phyloP scores from a whole-genome alignment of 2,329 filamentous ascomycete species.

The Apiospora koreana region DNA sequence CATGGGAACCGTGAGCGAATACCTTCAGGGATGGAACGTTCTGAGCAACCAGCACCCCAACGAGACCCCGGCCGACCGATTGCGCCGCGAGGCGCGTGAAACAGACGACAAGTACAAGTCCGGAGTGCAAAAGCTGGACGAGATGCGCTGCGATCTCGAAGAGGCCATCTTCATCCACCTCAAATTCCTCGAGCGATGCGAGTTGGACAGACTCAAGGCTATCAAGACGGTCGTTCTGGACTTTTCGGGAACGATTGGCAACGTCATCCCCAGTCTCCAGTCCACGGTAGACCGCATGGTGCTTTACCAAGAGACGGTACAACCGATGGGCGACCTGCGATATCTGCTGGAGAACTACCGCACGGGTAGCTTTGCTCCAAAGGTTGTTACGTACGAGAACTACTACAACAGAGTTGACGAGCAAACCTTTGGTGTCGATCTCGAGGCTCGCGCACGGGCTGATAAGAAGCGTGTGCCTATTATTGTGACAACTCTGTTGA shows the following conservation, averaged over 20 bases:
- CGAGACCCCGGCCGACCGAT: conserved; percentile 83
- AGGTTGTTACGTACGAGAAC: conserved; percentile 93
- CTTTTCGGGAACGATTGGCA: conserved; percentile 95
- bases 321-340: conserved; percentile 83
- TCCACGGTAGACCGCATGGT: conserved; percentile 98
- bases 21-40: conserved; percentile 89
- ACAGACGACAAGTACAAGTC: conserved; percentile 93
- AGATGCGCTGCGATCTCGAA: conserved; percentile 90
- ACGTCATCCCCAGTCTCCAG: conserved; percentile 94
- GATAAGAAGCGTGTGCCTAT: conserved; percentile 95
- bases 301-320: conserved; percentile 98
- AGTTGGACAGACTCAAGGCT: conserved; percentile 92
- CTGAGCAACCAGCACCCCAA: conserved; percentile 89
- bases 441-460: conserved; percentile 90
- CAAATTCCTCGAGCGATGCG: conserved; percentile 95
- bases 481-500: conserved; percentile 89
- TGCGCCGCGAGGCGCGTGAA: conserved; percentile 86
- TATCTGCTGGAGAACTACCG: conserved; percentile 97
- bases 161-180: conserved; percentile 92
- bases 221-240: conserved; percentile 98
- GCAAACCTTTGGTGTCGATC: conserved; percentile 95
- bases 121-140: conserved; percentile 81
- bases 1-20: conserved; percentile 80
- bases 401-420: conserved; percentile 99
- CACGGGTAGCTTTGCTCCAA: conserved; percentile 89